Base-by-base conservation (phyloP, 108 stramenopile genomes). In the Discostella pseudostelligera region DNA sequence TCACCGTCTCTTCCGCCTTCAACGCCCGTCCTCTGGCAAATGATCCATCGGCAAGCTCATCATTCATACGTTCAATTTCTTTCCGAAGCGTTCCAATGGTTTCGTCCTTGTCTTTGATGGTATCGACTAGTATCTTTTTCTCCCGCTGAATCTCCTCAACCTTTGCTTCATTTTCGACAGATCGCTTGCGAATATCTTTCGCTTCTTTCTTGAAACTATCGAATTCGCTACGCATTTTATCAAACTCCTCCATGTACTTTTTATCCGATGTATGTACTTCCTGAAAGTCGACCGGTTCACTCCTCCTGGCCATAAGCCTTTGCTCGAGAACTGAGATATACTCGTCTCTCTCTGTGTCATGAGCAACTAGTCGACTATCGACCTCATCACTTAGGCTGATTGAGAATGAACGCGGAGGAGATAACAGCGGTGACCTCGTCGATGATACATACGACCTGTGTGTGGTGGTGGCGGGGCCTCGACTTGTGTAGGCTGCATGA, bases 261-360 rank as follows among this genome's bases (percentile, higher is more conserved):
- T 57, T 37, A 35, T 32, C 11, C 20, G 36, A 39, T 37, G 4
- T 11, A 25, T 4, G 56, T 20, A 35, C 56, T 35, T 4, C 21
- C 20, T 56, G 35, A 32, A 56, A 56, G 37, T 35, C 19, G 26
- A 32, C 32, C 5, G 32, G 5, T 4, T 32, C 32, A 32, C 5
- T 2, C 32, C 12, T 25, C 35, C 8, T 26, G 62, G 24, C 56
- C 70, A 35, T 20, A 16, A n/a, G 44, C 51, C 8, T 64, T 36
- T 57, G 51, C 36, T 59, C 54, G 4, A 76, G 42, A 14, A 32
- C 5, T 32, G 32, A 32, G 20, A 16, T 51, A 4, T 62, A 49
- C 61, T 65, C 63, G 42, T 69, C 68, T 9, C 58, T 58, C 63
- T 76, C 67, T 17, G 68, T 65, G 39, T 76, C 75, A 24, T 76